phyloP scores from a whole-genome alignment of 768 basidiomycete genomes.

The Panaeolus papilionaceus region DNA sequence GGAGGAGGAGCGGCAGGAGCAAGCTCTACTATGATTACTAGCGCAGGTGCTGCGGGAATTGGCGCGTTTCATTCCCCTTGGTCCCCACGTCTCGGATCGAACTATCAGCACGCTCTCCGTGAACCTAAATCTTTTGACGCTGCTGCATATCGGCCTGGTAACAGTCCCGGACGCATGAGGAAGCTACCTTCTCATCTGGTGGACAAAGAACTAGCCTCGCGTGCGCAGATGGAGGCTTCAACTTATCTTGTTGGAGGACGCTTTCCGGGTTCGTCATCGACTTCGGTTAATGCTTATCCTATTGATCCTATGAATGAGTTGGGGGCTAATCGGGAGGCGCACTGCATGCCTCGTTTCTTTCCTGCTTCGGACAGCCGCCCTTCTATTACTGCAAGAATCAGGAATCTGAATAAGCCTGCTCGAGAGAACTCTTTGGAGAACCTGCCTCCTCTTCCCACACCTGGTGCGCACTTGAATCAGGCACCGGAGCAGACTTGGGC shows the following conservation, averaged over 20 bases:
- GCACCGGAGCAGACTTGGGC: constrained; percentile 48
- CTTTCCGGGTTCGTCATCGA: neutral
- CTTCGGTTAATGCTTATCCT: constrained; percentile 24
- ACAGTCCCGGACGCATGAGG: constrained; percentile 25
- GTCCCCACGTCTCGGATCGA: constrained; percentile 29
- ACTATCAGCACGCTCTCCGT: constrained; percentile 30
- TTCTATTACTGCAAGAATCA: neutral
- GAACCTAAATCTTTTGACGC: constrained; percentile 27
- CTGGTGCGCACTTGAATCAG: neutral
- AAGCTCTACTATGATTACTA: constrained; percentile 34
- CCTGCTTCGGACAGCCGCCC: neutral
- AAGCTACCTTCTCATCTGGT: constrained; percentile 38
- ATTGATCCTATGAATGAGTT: constrained; percentile 9
- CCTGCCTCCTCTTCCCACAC: constrained; percentile 13
- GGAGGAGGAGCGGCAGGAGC: neutral
- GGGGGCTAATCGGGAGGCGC: neutral
- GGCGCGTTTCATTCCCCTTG: constrained; percentile 28
- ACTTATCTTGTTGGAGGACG: neutral
- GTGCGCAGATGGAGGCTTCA: constrained; percentile 15
- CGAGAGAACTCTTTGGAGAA: constrained; percentile 7
- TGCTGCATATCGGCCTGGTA: constrained; percentile 11
- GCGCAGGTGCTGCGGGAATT: constrained; percentile 27
- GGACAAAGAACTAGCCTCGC: constrained; percentile 28
- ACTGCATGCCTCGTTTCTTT: constrained; percentile 2
- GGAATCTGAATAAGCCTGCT: constrained; percentile 7